phyloP scores from a whole-genome alignment of 75 land plant genomes.

The Gnetum montanum region DNA sequence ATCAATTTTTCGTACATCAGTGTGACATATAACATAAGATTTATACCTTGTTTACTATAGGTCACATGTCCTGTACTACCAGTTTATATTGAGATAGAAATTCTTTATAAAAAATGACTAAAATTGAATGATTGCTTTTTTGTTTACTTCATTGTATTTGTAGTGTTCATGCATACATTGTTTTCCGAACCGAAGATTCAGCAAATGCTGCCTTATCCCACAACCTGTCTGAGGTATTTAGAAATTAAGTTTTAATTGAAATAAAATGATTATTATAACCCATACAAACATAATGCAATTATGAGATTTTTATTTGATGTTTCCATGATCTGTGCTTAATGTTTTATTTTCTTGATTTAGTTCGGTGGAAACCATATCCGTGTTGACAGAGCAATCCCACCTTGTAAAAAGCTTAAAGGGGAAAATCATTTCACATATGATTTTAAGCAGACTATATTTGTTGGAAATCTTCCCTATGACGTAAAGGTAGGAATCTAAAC shows the following conservation, averaged over 20 bases:
- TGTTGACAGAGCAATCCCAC: constrained; percentile 88
- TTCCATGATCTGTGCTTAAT: no score
- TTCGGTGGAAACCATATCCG: constrained; percentile 88
- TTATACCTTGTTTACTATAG: no score
- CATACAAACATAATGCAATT: not conserved
- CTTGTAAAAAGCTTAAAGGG: constrained; percentile 60
- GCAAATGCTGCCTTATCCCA: constrained; percentile 71
- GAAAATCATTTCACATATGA: constrained; percentile 54
- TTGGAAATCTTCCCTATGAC: constrained; percentile 99
- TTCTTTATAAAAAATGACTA: no score
- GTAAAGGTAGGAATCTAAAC: constrained; percentile 48
- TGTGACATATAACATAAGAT: no score
- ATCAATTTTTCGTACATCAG: no score
- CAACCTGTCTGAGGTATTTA: constrained; percentile 84
- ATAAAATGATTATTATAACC: not conserved
- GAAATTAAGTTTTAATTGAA: not conserved
- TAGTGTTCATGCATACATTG: constrained; percentile 92
- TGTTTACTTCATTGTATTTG: constrained; percentile 3
- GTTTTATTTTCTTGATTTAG: no score
- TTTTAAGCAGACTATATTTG: constrained; percentile 69
- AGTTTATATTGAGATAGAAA: no score
- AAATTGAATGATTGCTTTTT: not conserved
- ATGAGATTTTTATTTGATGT: no score
- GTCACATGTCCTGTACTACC: no score
- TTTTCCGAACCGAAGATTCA: constrained; percentile 65